Percentiles rank a stretch among this genome's conserved stretches.
These are phyloP conservation scores for Murraya koenigii DNA, from an alignment of 345 rosid genomes.

Conservation along the genomic window DNA sequence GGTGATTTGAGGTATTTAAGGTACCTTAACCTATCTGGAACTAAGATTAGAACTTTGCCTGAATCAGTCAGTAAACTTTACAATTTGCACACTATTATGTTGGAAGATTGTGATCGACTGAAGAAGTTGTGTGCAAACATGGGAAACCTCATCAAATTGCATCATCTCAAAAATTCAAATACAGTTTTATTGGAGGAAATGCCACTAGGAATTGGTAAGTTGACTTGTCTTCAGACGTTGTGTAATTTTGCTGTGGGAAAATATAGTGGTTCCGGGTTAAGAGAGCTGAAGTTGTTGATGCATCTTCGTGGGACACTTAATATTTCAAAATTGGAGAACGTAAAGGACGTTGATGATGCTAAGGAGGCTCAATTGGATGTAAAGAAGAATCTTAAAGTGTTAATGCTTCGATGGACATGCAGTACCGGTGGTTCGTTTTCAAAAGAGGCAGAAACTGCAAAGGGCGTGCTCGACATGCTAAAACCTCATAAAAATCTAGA, in stretches of 20 bases:
- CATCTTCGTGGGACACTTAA: not conserved
- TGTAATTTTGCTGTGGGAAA: constrained; percentile 6
- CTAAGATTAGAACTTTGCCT: not conserved
- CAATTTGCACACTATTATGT: constrained; percentile 1
- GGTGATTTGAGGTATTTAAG: not conserved
- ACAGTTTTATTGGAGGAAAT: not conserved
- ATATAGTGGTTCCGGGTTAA: not conserved
- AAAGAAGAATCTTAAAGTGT: constrained; percentile 24
- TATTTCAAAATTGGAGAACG: not conserved
- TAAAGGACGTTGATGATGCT: constrained; percentile 1
- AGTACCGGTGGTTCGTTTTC: no score
- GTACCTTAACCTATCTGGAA: constrained; percentile 3
- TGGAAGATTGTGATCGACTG: not conserved
- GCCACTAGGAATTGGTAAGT: not conserved
- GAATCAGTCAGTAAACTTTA: not conserved
- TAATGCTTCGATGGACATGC: constrained; percentile 13
- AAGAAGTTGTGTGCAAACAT: not conserved
- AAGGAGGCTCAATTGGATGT: constrained; percentile 20
- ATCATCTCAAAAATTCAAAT: not conserved
- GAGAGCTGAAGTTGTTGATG: not conserved
- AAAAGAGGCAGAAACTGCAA: not conserved
- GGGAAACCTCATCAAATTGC: not conserved
- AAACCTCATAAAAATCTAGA: not conserved
- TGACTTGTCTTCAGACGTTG: not conserved
- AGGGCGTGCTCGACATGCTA: not conserved